These are phyloP conservation scores for Hyparrhenia diplandra DNA, from an alignment of 176 grass and related monocot genomes.

Conservation along the genomic window DNA sequence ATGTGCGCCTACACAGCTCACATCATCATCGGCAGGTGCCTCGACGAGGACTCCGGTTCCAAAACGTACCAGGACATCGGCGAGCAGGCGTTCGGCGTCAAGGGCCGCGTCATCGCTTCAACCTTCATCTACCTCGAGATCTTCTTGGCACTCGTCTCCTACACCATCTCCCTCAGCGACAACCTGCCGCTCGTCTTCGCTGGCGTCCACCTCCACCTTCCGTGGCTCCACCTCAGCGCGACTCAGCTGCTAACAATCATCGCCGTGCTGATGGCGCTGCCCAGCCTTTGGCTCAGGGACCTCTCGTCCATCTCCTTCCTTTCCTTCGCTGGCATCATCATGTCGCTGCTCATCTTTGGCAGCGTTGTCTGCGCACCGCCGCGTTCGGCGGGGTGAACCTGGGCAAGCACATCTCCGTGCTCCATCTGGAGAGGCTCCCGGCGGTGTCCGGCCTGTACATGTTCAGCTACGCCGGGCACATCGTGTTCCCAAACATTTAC, in stretches of 20 bases:
- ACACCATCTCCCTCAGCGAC: conserved; percentile 84
- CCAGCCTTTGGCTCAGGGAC: conserved; percentile 69
- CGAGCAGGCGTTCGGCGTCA: conserved; percentile 48
- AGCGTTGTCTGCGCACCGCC: conserved; percentile 44
- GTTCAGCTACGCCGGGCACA: conserved; percentile 73
- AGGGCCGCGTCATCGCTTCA: conserved; percentile 46
- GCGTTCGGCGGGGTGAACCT: conserved; percentile 18
- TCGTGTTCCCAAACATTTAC: conserved; percentile 85
- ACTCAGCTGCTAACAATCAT: conserved; percentile 53
- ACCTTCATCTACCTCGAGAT: conserved; percentile 80
- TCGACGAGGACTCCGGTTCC: conserved; percentile 36
- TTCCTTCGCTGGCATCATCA: conserved; percentile 64
- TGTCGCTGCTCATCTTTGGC: conserved; percentile 64
- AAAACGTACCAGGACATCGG: conserved; percentile 77
- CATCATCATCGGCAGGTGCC: conserved; percentile 74
- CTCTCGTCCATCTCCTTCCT: conserved; percentile 79
- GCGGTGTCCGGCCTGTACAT: conserved; percentile 61
- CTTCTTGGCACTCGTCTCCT: conserved; percentile 77
- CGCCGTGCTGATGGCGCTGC: conserved; percentile 56
- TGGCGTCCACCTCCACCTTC: conserved; percentile 25
- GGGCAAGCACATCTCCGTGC: conserved; percentile 31
- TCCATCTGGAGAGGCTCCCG: conserved; percentile 45
- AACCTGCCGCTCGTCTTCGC: conserved; percentile 77
- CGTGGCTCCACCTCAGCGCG: conserved; percentile 37
- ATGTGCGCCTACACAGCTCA: conserved; percentile 68